Evolutionary conservation across 805 yeast genomes (phyloP), one percentile per base, ranked within the genome.

Genomic region (Tetrapisispora arboricola): DNA sequence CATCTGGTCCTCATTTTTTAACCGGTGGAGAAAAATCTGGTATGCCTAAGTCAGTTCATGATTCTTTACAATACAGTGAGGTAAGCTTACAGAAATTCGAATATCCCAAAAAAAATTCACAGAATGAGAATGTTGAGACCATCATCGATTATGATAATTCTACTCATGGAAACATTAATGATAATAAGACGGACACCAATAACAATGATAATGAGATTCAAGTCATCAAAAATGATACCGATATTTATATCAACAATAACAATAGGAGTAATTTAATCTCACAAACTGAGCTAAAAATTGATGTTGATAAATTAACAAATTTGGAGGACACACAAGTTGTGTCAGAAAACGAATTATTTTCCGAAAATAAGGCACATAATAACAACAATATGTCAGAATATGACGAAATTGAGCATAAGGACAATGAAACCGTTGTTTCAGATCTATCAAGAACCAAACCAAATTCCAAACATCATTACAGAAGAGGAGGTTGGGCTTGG

Each of bases 401-500:
- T 28, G 31, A 28, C 13, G 16, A 27, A 25, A 10, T 25, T 25
- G 27, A 25, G 27, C 10, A 25, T 11, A 25, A 25, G 12, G 27
- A 25, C n/a, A 11, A 11, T 11, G 27, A 25, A 25, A 25, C 10
- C 5, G 12, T 25, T 5, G 27, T 11, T 25, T 11, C 7, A 7
- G 10, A 12, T 6, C 12, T n/a, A 5, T 18, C 18, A 18, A 24
- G 24, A 12, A 27, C 6, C 7, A 38, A 31, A 31, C 8, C 31
- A 22, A 7, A 27, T 6, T 27, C 16, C 3, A 45, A 40, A 22
- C 39, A 35, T 29, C 35, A 28, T n/a, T 48, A 40, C 18, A 49
- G 43, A 35, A 49, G 42, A 29, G 39, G 46, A 10, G 48, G 50
- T 8, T 50, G 54, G 53, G 44, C 45, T 11, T 46, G 49, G 51